Evolutionary conservation across 2,329 filamentous ascomycete genomes (phyloP), one percentile per base, ranked within the genome.

Genomic region (Fusarium cyanostomum): DNA sequence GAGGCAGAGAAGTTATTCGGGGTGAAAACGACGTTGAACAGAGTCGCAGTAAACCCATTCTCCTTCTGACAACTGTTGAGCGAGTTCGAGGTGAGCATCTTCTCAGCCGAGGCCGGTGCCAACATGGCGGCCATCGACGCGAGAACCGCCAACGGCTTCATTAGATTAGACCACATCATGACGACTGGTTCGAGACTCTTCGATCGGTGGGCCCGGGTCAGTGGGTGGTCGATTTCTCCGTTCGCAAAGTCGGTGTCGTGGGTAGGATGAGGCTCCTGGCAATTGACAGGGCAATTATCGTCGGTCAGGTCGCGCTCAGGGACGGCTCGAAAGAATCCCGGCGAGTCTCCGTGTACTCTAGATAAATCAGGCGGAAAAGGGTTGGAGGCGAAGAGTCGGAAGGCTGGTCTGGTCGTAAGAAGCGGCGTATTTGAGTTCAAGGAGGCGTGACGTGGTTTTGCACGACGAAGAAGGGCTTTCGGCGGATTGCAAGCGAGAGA

Each of bases 21-120:
- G 2, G 89, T 92, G 78, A 92, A 92, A 64, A 87, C 80, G 75
- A 97, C 90, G 69, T 96, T 90, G 86, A 97, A 97, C 57, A 95
- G 84, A 69, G 90, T 93, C 70, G 94, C 93, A 5, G 91, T 91
- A 77, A 97, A 96, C 72, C 88, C 89, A 26, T 91, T 94, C 77
- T 94, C 89, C 57, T 87, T 82, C 82, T 94, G 91, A 79, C 94
- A 97, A 42, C 90, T 85, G 77, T 92, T 93, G 68, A 97, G 85
- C 24, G 94, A 96, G 73, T 86, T 91, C 53, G 94, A 95, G 70
- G 89, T 83, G 71, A 98, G 90, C 72, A 92, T 81, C 64, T 83
- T 84, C 73, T 87, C 82, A 62, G 86, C 90, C 56, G 85, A 72
- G 15, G 81, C 83, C 58, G 85, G 78, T 48, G 85, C 74, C 33